These are phyloP conservation scores for Boletus subparvulus DNA, from an alignment of 768 basidiomycete genomes.

Conservation along the genomic window DNA sequence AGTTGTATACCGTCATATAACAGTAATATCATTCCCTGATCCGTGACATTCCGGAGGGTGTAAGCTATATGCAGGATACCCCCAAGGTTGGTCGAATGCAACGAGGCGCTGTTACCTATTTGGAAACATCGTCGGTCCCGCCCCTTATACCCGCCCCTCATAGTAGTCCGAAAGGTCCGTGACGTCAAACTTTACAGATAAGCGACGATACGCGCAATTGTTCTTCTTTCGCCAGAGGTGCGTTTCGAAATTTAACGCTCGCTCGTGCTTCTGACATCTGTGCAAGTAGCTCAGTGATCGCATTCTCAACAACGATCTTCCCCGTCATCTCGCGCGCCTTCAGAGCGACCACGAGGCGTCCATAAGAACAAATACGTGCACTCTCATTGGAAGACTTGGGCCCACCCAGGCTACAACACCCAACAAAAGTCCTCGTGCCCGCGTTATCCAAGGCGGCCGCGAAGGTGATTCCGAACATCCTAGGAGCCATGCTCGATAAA, in stretches of 20 bases:
- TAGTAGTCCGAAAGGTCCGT: no score
- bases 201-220: conserved; percentile 87
- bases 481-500: conserved; percentile 79
- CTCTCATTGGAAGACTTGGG: conserved; percentile 88
- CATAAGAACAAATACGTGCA: conserved; percentile 96
- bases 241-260: not conserved
- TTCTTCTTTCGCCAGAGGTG: conserved; percentile 82
- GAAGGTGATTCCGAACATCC: conserved; percentile 86
- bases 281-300: conserved; percentile 74
- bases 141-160: no score
- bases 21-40: no score
- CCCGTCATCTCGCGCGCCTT: conserved; percentile 88
- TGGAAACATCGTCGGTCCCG: no score
- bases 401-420: conserved; percentile 78
- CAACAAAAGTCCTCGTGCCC: conserved; percentile 93
- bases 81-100: no score
- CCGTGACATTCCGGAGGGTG: no score
- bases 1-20: no score
- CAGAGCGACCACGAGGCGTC: conserved; percentile 92
- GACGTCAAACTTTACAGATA: conserved; percentile 72
- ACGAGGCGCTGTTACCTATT: no score
- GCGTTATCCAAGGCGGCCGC: conserved; percentile 88
- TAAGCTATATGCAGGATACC: no score
- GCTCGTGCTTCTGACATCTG: not conserved
- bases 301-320: conserved; percentile 92